These are phyloP conservation scores for Sporormia fimetaria DNA, from an alignment of 495 filamentous ascomycete genomes.

Conservation along the genomic window DNA sequence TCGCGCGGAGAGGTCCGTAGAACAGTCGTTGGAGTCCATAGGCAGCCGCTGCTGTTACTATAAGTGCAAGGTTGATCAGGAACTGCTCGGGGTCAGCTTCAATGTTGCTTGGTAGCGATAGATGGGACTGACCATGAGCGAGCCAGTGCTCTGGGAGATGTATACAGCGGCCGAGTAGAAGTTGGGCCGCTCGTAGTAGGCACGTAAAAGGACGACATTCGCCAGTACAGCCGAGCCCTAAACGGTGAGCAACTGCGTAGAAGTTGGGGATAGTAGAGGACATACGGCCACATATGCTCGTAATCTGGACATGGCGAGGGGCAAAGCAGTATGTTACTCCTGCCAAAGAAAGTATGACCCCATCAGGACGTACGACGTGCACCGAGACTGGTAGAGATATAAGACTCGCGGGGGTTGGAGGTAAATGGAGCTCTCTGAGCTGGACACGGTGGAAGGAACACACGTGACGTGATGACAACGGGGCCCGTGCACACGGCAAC, in stretches of 20 bases:
- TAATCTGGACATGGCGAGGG: slow-evolving; percentile 15
- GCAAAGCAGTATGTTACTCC: too few species aligned
- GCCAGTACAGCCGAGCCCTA: slow-evolving; percentile 70
- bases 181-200: slow-evolving; percentile 87
- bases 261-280: background rate
- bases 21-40: slow-evolving; percentile 82
- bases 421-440: too few species aligned
- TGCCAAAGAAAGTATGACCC: too few species aligned
- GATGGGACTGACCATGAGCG: slow-evolving; percentile 59
- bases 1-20: slow-evolving; percentile 80
- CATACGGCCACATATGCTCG: slow-evolving; percentile 20
- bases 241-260: slow-evolving; percentile 3
- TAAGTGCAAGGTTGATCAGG: slow-evolving; percentile 73
- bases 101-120: background rate
- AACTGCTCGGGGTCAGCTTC: slow-evolving; percentile 36
- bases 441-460: too few species aligned
- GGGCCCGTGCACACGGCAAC: too few species aligned
- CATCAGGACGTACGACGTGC: too few species aligned
- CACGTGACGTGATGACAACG: too few species aligned
- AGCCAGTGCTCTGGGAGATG: slow-evolving; percentile 87
- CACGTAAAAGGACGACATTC: slow-evolving; percentile 70
- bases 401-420: too few species aligned
- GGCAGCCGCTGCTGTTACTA: slow-evolving; percentile 62
- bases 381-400: too few species aligned
- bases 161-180: slow-evolving; percentile 97